A percentile compares a stretch with the other conserved stretches of the same genome.
phyloP scores from a whole-genome alignment of 1,284 basidiomycete genomes.

The Ceratobasidium theobromae region DNA sequence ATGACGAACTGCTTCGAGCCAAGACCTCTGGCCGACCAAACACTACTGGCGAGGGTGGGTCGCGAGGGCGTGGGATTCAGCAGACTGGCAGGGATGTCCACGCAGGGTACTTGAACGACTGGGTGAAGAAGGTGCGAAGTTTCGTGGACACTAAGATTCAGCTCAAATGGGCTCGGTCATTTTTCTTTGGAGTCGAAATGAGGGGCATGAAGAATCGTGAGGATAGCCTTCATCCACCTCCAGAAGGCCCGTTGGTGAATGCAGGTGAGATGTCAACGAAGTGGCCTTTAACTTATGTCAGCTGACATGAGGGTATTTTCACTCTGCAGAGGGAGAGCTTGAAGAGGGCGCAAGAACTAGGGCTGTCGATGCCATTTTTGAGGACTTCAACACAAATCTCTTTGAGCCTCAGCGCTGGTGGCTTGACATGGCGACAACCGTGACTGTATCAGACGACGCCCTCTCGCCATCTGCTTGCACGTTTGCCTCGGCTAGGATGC shows the following conservation, averaged over 20 bases:
- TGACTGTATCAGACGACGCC: background rate
- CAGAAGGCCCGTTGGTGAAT: background rate
- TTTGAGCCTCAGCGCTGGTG: background rate
- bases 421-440: slow-evolving; percentile 4
- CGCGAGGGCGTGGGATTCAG: background rate
- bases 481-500: background rate
- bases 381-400: background rate
- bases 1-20: background rate
- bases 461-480: background rate
- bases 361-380: background rate
- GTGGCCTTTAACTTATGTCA: background rate
- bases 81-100: slow-evolving; percentile 7
- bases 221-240: slow-evolving; percentile 9
- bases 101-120: background rate
- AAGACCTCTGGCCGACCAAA: background rate
- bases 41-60: background rate
- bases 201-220: slow-evolving; percentile 3
- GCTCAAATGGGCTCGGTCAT: slow-evolving; percentile 14
- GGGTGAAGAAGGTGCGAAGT: background rate
- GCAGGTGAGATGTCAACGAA: no score
- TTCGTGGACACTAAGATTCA: background rate
- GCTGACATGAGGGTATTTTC: background rate
- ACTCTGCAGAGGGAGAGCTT: background rate
- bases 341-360: background rate
- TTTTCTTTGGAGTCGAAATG: slow-evolving; percentile 10